Evolutionary conservation across 2,329 filamentous ascomycete species (phyloP), one percentile per base, ranked within the genome.

Genomic region (Lizonia empirigonia): DNA sequence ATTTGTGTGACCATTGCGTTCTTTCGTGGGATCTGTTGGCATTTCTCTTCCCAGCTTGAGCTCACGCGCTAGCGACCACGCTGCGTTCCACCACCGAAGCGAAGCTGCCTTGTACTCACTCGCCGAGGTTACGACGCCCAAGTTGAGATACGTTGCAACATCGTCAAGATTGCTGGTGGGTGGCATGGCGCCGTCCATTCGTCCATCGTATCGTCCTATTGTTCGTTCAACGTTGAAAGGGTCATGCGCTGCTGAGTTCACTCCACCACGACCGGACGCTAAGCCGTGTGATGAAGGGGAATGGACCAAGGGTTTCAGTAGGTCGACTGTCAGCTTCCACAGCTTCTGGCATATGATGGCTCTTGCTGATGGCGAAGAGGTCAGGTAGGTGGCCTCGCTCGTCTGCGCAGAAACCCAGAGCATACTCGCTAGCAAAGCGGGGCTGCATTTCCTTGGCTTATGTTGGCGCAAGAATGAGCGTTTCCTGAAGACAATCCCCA

Each of bases 401-500:
- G 91, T 96, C 71, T 96, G 91, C 2, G 91, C 91, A 15, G 90
- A 89, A 24, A 95, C 88, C 91, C 91, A 96, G n/a, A 97, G 83
- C 83, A 97, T 96, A 72, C 91, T 96, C 22, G 92, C 89, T 22
- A 97, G 80, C 22, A 97, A 79, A 2, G 91, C 91, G 20, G 91
- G 91, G 60, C 89, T 92, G 68, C 91, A 96, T 51, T 81, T 82
- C 54, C 92, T 82, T 15, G 92, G 91, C 65, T 88, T 91, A 49
- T 85, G 89, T 10, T 87, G 88, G 62, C 95, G 89, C 36, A 97
- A 78, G 72, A 97, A 91, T 0, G 91, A 92, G 58, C 87, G 83
- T 71, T 94, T 96, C 59, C 92, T 85, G 76, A 96, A 95, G 42
- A 96, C 85, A 55, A 91, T 93, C 10, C 89, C 90, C 12, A 96